A percentile compares a stretch with the other conserved stretches of the same genome.
phyloP scores from a whole-genome alignment of 2,329 filamentous ascomycete genomes.

The Cladobotryum mycophilum region DNA sequence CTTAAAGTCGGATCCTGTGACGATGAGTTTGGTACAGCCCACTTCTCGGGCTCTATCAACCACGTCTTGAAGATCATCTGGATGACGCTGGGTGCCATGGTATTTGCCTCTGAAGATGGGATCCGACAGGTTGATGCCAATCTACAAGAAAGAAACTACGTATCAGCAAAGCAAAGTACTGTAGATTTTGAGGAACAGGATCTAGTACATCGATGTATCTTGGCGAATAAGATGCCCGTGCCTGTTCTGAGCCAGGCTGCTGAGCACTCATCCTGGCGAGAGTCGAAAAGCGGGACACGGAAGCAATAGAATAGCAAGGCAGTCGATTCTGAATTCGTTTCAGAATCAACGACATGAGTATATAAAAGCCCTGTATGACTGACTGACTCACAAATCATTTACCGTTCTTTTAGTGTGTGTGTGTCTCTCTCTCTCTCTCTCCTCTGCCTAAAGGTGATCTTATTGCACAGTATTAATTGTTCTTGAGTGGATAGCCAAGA shows the following conservation, averaged over 20 bases:
- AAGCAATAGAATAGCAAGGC: slow-evolving; percentile 1
- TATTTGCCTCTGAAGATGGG: slow-evolving; percentile 82
- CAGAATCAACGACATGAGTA: slow-evolving; percentile 2
- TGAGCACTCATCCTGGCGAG: slow-evolving; percentile 23
- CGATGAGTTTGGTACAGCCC: slow-evolving; percentile 83
- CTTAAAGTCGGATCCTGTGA: slow-evolving; percentile 81
- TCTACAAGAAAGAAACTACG: slow-evolving; percentile 36
- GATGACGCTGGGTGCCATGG: slow-evolving; percentile 69
- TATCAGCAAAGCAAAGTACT: neutral
- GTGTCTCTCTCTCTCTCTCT: too few species aligned
- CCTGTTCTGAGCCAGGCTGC: slow-evolving; percentile 12
- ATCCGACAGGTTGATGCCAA: slow-evolving; percentile 95
- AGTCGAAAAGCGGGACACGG: slow-evolving; percentile 5
- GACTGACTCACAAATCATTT: too few species aligned
- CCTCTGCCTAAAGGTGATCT: too few species aligned
- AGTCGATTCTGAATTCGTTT: slow-evolving; percentile 5
- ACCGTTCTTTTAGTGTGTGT: too few species aligned
- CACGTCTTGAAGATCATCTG: slow-evolving; percentile 68
- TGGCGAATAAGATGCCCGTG: slow-evolving; percentile 29
- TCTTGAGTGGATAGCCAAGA: too few species aligned
- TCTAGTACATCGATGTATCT: slow-evolving; percentile 56
- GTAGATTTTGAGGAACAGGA: neutral
- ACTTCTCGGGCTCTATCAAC: slow-evolving; percentile 70
- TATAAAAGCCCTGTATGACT: too few species aligned
- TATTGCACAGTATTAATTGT: too few species aligned